Evolutionary conservation across 2,329 filamentous ascomycete genomes (phyloP), one percentile per base, ranked within the genome.

Genomic region (Plenodomus tracheiphilus): DNA sequence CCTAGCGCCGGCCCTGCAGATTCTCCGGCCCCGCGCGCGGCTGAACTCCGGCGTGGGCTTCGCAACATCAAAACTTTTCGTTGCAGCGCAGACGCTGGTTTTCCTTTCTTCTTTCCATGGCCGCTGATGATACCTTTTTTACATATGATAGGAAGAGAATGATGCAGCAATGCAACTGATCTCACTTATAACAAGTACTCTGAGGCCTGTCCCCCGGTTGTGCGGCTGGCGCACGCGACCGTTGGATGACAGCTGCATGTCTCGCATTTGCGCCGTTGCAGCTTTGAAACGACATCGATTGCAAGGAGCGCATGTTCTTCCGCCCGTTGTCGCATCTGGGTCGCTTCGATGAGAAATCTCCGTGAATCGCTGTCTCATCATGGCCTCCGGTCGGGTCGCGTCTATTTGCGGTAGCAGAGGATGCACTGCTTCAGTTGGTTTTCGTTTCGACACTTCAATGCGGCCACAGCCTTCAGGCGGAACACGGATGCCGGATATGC

Each of bases 61-160:
- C 16, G 15, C 41, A 41, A 49, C 30, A 38, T 45, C 28, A 41
- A 45, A 49, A 44, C 35, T 18, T 48, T 49, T 46, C 16, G 18
- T 25, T n/a, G 25, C 22, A 19, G n/a, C 34, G 18, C 6, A 9
- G 17, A 17, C 9, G 10, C 9, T 7, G 18, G 8, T 3, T 4
- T 18, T 19, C 17, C 17, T 43, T 32, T 25, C 39, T 39, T 34
- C 34, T 18, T 18, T 30, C 15, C 61, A 71, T 70, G 69, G 70
- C 70, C 69, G 40, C 54, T 61, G 70, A 73, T 71, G 70, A 72
- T 58, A 64, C 28, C 41, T 44, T 54, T 52, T 50, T 58, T 19
- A 46, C 18, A 54, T 45, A 69, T 68, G 64, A 71, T 71, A 71
- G 69, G 69, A 71, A 71, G 69, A 71, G 69, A 65, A 64, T 69